A percentile compares a stretch with the other conserved stretches of the same genome.
Conservation (phyloP, 2,329 filamentous ascomycete genomes). For the Alternaria sp. region DNA sequence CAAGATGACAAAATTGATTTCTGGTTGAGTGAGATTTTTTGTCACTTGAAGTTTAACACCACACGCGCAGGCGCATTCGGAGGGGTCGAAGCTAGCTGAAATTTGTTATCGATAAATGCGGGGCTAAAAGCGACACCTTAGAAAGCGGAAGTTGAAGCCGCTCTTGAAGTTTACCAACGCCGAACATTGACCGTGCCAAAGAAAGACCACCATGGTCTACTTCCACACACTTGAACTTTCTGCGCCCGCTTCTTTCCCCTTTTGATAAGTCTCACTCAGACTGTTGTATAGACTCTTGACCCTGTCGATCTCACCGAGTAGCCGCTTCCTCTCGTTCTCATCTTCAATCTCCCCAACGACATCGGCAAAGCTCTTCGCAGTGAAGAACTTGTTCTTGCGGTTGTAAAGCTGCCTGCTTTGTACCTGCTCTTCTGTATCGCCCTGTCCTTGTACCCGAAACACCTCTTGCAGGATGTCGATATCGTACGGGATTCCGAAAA, state of each 20-base stretch:
- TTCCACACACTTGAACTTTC: constrained; percentile 26
- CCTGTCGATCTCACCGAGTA: constrained; percentile 52
- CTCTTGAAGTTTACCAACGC: neutral
- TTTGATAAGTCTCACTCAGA: constrained; percentile 24
- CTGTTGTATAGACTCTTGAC: constrained; percentile 52
- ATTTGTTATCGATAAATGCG: constrained; percentile 34
- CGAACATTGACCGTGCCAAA: no score
- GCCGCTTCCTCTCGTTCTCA: constrained; percentile 2
- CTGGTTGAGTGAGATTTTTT: neutral
- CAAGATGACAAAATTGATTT: neutral
- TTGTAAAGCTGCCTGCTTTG: constrained; percentile 59
- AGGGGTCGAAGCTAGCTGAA: constrained; percentile 13
- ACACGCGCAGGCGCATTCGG: neutral
- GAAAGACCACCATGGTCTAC: neutral
- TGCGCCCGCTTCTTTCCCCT: constrained; percentile 16
- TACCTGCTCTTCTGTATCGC: constrained; percentile 36
- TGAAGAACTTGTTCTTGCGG: constrained; percentile 63
- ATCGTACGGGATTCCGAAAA: constrained; percentile 64
- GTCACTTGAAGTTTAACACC: neutral
- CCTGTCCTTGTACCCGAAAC: constrained; percentile 56
- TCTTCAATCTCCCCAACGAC: constrained; percentile 25
- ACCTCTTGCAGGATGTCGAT: constrained; percentile 64
- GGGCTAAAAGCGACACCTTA: constrained; percentile 6
- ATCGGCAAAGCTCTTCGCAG: constrained; percentile 20
- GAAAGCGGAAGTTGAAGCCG: neutral